Base-by-base conservation (phyloP, 768 basidiomycete genomes). In the Baorangia bicolor region DNA sequence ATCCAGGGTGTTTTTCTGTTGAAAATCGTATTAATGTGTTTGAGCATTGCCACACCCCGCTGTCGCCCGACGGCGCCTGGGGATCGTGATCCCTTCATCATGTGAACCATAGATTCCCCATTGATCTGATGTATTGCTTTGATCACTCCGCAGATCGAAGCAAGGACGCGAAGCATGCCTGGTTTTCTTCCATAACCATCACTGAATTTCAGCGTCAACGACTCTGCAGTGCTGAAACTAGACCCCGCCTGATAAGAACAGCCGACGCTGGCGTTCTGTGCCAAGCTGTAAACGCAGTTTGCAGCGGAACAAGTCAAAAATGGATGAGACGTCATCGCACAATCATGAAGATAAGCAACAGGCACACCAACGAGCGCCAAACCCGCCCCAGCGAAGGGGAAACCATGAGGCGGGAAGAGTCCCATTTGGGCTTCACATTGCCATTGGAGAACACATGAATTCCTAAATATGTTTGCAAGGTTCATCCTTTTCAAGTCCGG, bases 121-220 rank as follows among this genome's bases (percentile, higher is more conserved):
- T 66, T 63, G 57, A 61, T 64, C 34, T 57, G 54, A 64, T 61
- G 33, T 43, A 27, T 43, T 60, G 20, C 3, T 30, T 53, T 58
- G 44, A 63, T 61, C 55, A 55, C 67, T 62, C 59, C 66, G 57
- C 66, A 68, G 62, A 66, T 64, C 64, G 67, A 64, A 61, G 57
- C 59, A 30, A 39, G 47, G 45, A 40, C 40, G 53, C 40, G 48
- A 56, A 44, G 33, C 59, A 55, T 56, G 9, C 44, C 56, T 34
- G 11, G 30, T 30, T 42, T 51, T 56, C 62, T 58, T 69, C 66
- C 66, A 69, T 68, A 64, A 31, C 58, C 37, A 64, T 64, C 56
- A 67, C 52, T 58, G 56, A 69, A 66, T 66, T 61, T 61, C 55
- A 66, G 33, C 27, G 31, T 52, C 49, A 46, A 56, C 40, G 43